Base-by-base conservation (phyloP, 139 green algal genomes). In the Chlorella ohadii region DNA sequence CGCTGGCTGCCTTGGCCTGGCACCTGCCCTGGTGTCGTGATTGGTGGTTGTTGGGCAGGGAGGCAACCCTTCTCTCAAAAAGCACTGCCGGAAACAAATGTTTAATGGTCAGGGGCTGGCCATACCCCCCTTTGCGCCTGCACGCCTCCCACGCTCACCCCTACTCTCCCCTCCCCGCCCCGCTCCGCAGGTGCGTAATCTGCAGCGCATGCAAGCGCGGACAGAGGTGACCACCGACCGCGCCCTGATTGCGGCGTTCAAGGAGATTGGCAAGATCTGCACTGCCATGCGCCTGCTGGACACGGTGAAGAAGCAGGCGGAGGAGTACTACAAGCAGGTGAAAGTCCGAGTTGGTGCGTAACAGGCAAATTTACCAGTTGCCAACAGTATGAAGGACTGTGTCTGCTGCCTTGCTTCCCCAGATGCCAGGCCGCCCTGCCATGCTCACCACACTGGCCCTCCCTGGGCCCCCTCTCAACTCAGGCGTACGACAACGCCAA, bases 251-350 rank as follows among this genome's bases (percentile, higher is more conserved):
- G 57, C 34, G 0, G 92, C 87, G 0, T 94, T 93, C 59, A 39
- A 78, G 23, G 85, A 88, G 71, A 93, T 96, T 59, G 66, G 66
- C 56, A 55, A 72, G 7, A 88, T 96, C 61, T 92, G 90, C 70
- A 79, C 90, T 28, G 89, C 88, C 78, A 87, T 98, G 78, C 72
- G 73, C 27, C 78, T 98, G 77, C 65, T 85, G 22, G 70, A 90
- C n/a, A 68, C 66, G 15, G 90, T 97, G 31, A 93, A 94, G 66
- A 88, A 97, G 73, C 65, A 86, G 9, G 95, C 95, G 9, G 92
- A 90, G 66, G 90, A 95, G 57, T 84, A 93, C 28, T 95, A 92
- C 85, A 93, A 90, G 75, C 79, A 91, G 82, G 87, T 92, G n/a
- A 28, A 39, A 0, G 6, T 25, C 41, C n/a, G n/a, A n/a, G n/a